phyloP scores from a whole-genome alignment of 2,329 filamentous ascomycete genomes.

The Fusarium oxysporum region DNA sequence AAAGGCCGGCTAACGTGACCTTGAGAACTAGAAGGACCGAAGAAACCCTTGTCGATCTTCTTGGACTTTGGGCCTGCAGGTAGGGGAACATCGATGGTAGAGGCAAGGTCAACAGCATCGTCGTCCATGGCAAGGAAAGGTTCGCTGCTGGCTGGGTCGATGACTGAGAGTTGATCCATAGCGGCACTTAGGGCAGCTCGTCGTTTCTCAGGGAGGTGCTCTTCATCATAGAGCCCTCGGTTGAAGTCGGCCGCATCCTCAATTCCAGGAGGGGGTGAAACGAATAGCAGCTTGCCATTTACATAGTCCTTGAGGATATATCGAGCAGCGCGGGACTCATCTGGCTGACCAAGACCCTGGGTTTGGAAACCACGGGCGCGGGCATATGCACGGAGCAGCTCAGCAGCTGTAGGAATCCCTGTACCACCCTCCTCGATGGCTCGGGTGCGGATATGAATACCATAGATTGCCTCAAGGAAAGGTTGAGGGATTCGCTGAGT shows the following conservation, averaged over 20 bases:
- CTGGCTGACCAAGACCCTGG: constrained; percentile 87
- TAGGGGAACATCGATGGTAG: constrained; percentile 61
- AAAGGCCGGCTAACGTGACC: constrained; percentile 84
- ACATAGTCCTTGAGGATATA: constrained; percentile 97
- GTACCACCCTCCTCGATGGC: constrained; percentile 93
- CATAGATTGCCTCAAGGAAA: constrained; percentile 94
- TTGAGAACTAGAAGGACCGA: constrained; percentile 71
- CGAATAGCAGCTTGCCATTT: constrained; percentile 92
- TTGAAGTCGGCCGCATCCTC: constrained; percentile 86
- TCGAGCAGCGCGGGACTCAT: constrained; percentile 90
- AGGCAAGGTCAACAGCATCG: constrained; percentile 49
- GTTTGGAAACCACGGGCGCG: constrained; percentile 91
- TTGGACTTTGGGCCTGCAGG: constrained; percentile 78
- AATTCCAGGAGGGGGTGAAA: constrained; percentile 82
- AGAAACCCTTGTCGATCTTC: constrained; percentile 89
- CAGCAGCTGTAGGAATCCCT: constrained; percentile 84
- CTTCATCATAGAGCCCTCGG: constrained; percentile 84
- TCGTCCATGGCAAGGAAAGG: constrained; percentile 46
- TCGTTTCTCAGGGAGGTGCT: constrained; percentile 84
- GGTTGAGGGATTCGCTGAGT: constrained; percentile 85
- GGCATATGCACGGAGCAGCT: constrained; percentile 88
- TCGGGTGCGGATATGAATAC: constrained; percentile 85
- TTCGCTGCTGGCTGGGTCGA: constrained; percentile 44
- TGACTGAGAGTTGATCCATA: constrained; percentile 59
- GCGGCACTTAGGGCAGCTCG: constrained; percentile 70